phyloP scores from a whole-genome alignment of 225 moss, liverwort and hornwort genomes.

The Pleurozium schreberi region DNA sequence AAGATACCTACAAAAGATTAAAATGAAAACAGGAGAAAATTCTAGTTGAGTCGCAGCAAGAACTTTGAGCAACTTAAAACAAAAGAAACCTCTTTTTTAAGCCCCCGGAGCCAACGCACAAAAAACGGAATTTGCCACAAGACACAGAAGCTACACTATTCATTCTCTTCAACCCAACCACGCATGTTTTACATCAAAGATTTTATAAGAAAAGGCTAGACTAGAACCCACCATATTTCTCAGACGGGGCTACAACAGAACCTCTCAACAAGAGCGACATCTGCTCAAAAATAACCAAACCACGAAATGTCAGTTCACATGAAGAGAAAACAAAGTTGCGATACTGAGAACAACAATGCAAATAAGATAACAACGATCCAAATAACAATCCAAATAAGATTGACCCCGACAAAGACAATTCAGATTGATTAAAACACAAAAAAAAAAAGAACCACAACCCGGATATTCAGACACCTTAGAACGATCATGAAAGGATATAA shows the following conservation, averaged over 20 bases:
- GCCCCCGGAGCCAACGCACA: neutral
- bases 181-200: neutral
- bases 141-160: neutral
- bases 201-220: neutral
- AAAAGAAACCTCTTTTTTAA: neutral
- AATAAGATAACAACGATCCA: neutral
- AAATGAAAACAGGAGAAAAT: neutral
- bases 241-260: slow-evolving; percentile 84
- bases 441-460: neutral
- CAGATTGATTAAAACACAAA: neutral
- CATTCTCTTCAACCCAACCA: neutral
- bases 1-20: neutral
- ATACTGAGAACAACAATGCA: neutral
- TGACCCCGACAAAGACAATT: neutral
- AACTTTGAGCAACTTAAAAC: neutral
- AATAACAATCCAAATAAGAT: neutral
- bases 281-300: slow-evolving; percentile 19
- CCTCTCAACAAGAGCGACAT: slow-evolving; percentile 86
- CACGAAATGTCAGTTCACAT: slow-evolving; percentile 1
- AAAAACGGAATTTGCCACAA: neutral
- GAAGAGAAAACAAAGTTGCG: neutral
- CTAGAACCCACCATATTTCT: slow-evolving; percentile 59
- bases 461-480: neutral
- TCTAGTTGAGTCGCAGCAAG: neutral
- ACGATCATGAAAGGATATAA: neutral